Base-by-base conservation (phyloP, 305 asterid species). In the Petunia hybrid region DNA sequence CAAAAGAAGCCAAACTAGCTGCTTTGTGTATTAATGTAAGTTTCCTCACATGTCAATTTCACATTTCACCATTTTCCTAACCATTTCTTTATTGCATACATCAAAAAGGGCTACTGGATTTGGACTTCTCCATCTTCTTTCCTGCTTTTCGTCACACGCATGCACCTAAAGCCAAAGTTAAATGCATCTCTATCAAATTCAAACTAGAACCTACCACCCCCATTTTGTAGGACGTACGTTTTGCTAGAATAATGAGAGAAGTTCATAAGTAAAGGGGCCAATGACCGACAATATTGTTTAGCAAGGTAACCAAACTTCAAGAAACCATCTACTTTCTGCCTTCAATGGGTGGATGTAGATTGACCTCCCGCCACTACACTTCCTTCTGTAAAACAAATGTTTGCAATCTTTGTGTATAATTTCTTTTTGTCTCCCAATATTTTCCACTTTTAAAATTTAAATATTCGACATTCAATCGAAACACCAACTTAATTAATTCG, bases 251-350 rank as follows among this genome's bases (percentile, higher is more conserved):
- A 59, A 45, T 16, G 81, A n/a, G 65, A 64, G 63, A 43, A 42
- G 4, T 4, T 31, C 10, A n/a, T 1, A 42, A 68, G 39, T 16
- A 6, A 22, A 63, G 78, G 39, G 81, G 69, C 53, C 56, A 51
- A 73, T 14, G 68, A 45, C 81, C 36, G 7, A 79, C 77, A 82
- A 79, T 62, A 79, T 74, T 79, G 70, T 82, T 48, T 36, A 9
- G 31, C 35, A 60, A 85, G 82, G 36, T 40, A 76, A 69, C 82
- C 82, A 56, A 76, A 80, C 71, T 82, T 80, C 81, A 70, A 82
- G 81, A 77, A 80, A 76, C 31, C 78, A 70, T 1, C 79, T 57
- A 16, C 41, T 61, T 59, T 75, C 57, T 70, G 59, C 77, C 77
- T 69, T 43, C 16, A 43, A 8, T 69, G 2, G 4, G 14, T 62